phyloP scores from a whole-genome alignment of 805 yeast species.

The Spathaspora girioi region DNA sequence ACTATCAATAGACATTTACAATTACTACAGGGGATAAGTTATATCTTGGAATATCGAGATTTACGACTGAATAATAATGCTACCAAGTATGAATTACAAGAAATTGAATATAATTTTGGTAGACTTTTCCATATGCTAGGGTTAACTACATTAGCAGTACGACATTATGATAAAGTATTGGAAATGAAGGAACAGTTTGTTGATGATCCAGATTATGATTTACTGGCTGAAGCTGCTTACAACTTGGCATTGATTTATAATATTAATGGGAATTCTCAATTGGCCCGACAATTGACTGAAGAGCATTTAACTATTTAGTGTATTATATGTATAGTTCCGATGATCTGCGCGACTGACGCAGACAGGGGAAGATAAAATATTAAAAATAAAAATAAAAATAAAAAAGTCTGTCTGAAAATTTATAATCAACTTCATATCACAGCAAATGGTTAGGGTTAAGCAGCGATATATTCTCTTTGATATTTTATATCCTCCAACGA shows the following conservation, averaged over 20 bases:
- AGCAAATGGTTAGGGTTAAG: slow-evolving; percentile 79
- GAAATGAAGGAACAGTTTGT: slow-evolving; percentile 28
- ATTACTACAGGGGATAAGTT: slow-evolving; percentile 81
- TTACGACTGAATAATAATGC: slow-evolving; percentile 38
- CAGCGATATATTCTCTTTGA: slow-evolving; percentile 83
- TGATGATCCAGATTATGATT: slow-evolving; percentile 49
- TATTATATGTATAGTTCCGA: neutral
- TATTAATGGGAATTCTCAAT: slow-evolving; percentile 63
- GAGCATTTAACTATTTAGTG: slow-evolving; percentile 45
- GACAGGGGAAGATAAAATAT: neutral
- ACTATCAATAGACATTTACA: slow-evolving; percentile 85
- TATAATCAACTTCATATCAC: neutral
- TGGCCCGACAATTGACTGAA: slow-evolving; percentile 65
- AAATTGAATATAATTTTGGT: slow-evolving; percentile 79
- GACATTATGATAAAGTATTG: slow-evolving; percentile 69
- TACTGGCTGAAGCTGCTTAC: slow-evolving; percentile 80
- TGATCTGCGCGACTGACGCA: neutral
- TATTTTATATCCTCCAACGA: slow-evolving; percentile 53
- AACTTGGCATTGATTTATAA: slow-evolving; percentile 75
- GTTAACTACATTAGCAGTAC: slow-evolving; percentile 65
- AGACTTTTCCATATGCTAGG: slow-evolving; percentile 84
- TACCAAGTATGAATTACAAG: slow-evolving; percentile 58
- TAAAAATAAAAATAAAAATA: neutral
- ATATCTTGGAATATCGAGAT: slow-evolving; percentile 65
- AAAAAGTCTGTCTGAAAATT: neutral